Conservation (phyloP, 2,329 filamentous ascomycete genomes). For the Hypoxylon sp. region DNA sequence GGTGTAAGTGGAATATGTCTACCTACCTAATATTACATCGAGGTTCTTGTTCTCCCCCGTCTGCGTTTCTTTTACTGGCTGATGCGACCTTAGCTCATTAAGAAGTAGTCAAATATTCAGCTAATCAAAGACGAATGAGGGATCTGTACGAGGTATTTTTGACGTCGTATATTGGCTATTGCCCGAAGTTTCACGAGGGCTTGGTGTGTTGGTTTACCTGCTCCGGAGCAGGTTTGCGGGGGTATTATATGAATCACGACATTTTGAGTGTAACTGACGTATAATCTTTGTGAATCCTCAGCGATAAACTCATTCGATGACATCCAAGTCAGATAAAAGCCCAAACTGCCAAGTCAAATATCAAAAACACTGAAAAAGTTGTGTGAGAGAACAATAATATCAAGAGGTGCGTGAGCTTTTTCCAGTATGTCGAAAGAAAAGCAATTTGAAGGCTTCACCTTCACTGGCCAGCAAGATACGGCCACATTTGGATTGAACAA, state of each 20-base stretch:
- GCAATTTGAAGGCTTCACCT: constrained; percentile 41
- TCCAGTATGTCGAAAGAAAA: constrained; percentile 14
- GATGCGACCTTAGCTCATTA: no score
- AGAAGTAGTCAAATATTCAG: no score
- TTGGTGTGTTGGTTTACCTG: background rate
- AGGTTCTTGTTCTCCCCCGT: no score
- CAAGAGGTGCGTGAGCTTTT: constrained; percentile 7
- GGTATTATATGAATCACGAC: constrained; percentile 27
- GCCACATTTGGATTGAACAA: constrained; percentile 43
- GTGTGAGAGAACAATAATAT: background rate
- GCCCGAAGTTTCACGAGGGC: background rate
- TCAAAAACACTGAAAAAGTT: background rate
- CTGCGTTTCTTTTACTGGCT: no score
- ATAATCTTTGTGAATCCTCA: constrained; percentile 3
- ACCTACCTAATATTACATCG: no score
- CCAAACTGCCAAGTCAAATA: background rate
- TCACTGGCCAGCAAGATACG: constrained; percentile 48
- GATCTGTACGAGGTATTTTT: no score
- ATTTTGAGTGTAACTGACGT: constrained; percentile 30
- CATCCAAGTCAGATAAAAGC: constrained; percentile 6
- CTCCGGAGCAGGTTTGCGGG: constrained; percentile 3
- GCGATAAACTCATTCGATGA: background rate
- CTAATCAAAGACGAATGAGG: no score
- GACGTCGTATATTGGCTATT: no score
- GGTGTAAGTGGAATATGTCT: constrained; percentile 10